These are phyloP conservation scores for Perilla frutescens DNA, from an alignment of 257 asterid genomes.

Conservation along the genomic window DNA sequence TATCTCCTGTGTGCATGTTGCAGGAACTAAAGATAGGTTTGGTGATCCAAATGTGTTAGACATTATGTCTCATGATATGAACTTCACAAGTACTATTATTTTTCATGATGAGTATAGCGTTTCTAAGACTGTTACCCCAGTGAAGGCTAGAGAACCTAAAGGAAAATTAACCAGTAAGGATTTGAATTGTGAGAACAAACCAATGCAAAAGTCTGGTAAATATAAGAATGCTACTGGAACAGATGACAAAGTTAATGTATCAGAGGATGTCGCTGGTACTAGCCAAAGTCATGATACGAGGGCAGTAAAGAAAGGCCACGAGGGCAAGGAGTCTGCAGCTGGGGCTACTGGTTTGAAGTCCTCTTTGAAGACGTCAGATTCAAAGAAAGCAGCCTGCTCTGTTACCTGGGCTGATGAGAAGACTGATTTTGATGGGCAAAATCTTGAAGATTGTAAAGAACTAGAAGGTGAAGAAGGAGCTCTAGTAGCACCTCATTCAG, in stretches of 20 bases:
- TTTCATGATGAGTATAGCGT: conserved; percentile 69
- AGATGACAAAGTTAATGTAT: conserved; percentile 38
- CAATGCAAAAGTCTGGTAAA: conserved; percentile 35
- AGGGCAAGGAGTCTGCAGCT: conserved; percentile 39
- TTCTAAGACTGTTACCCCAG: conserved; percentile 45
- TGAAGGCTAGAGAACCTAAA: conserved; percentile 44
- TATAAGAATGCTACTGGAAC: conserved; percentile 23
- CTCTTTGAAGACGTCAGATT: conserved; percentile 69
- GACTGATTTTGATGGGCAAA: conserved; percentile 41
- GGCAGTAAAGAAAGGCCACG: conserved; percentile 32
- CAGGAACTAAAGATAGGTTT: conserved; percentile 54
- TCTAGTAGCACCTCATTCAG: conserved; percentile 36
- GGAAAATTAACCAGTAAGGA: conserved; percentile 38
- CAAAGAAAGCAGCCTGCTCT: conserved; percentile 55
- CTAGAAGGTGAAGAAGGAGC: conserved; percentile 39
- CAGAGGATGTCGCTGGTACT: conserved; percentile 46
- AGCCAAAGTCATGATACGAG: conserved; percentile 31
- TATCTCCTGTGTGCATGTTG: conserved; percentile 43
- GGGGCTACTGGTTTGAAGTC: conserved; percentile 52
- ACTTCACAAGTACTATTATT: conserved; percentile 69
- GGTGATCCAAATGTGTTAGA: conserved; percentile 40
- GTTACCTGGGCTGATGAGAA: conserved; percentile 92
- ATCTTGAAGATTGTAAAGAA: conserved; percentile 52
- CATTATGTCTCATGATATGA: conserved; percentile 47
- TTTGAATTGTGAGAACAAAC: conserved; percentile 30